phyloP scores from a whole-genome alignment of 805 yeast genomes.

The Metschnikowia baotianmanensis region DNA sequence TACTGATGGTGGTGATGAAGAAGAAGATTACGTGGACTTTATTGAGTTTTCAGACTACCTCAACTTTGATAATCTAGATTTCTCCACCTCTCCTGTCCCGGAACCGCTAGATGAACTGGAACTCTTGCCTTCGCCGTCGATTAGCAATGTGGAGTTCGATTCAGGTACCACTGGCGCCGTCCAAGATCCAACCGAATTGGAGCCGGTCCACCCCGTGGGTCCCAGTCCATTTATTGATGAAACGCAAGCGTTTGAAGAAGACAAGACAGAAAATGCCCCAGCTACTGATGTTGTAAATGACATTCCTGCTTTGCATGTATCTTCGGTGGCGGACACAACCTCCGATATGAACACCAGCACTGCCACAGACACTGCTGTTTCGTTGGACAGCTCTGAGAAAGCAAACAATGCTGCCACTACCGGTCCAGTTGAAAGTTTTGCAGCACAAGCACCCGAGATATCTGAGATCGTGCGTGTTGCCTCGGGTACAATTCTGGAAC shows the following conservation, averaged over 20 bases:
- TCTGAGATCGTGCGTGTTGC: neutral
- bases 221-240: too few relatives aligned
- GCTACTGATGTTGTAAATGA: too few relatives aligned
- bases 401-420: too few relatives aligned
- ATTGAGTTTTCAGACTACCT: conserved; percentile 42
- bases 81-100: conserved; percentile 15
- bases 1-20: too few relatives aligned
- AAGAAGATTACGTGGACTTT: conserved; percentile 27
- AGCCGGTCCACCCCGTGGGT: too few relatives aligned
- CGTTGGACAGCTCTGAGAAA: neutral
- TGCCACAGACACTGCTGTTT: conserved; percentile 6
- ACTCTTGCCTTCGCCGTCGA: conserved; percentile 1
- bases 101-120: neutral
- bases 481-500: conserved; percentile 3
- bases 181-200: neutral
- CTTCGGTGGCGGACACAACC: conserved; percentile 1
- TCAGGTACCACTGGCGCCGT: neutral
- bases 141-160: conserved; percentile 2
- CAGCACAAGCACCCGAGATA: too few relatives aligned
- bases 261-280: too few relatives aligned
- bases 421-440: too few relatives aligned
- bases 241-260: too few relatives aligned
- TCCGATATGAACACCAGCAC: conserved; percentile 6
- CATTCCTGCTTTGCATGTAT: neutral
- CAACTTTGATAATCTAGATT: conserved; percentile 38